These are phyloP conservation scores for Neurospora sp. DNA, from an alignment of 495 filamentous ascomycete genomes.

Conservation along the genomic window DNA sequence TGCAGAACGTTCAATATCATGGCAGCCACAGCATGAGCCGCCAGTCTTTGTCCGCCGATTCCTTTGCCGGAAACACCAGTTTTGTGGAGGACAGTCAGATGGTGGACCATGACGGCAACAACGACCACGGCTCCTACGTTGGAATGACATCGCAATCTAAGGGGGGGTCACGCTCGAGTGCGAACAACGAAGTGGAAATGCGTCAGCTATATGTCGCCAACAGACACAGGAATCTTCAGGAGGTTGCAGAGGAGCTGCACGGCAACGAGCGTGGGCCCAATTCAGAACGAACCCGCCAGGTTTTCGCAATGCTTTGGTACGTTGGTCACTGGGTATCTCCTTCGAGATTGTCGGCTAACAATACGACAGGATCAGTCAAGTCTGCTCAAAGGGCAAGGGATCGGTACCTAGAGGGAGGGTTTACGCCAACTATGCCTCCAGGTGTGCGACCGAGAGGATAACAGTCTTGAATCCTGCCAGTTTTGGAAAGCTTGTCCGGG, in stretches of 20 bases:
- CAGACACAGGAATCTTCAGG: conserved; percentile 60
- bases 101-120: conserved; percentile 55
- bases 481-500: conserved; percentile 92
- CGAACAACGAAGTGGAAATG: conserved; percentile 87
- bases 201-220: conserved; percentile 72
- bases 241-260: conserved; percentile 70
- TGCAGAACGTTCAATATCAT: conserved; percentile 35
- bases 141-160: conserved; percentile 41
- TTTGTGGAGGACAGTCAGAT: conserved; percentile 61
- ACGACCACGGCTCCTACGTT: conserved; percentile 52
- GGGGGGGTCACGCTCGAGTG: conserved; percentile 54
- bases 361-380: conserved; percentile 61
- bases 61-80: conserved; percentile 47
- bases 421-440: conserved; percentile 83
- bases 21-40: conserved; percentile 42
- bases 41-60: conserved; percentile 39
- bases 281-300: conserved; percentile 88
- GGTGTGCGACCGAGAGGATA: conserved; percentile 85
- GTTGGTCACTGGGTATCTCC: conserved; percentile 7
- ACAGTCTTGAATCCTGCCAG: conserved; percentile 91
- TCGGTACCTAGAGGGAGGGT: conserved; percentile 88
- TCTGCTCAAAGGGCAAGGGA: conserved; percentile 67
- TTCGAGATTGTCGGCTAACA: conserved; percentile 2
- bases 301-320: conserved; percentile 97
- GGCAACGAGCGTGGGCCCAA: conserved; percentile 57